These are phyloP conservation scores for Pythium sukuiense DNA, from an alignment of 352 stramenopile species.

Conservation along the genomic window DNA sequence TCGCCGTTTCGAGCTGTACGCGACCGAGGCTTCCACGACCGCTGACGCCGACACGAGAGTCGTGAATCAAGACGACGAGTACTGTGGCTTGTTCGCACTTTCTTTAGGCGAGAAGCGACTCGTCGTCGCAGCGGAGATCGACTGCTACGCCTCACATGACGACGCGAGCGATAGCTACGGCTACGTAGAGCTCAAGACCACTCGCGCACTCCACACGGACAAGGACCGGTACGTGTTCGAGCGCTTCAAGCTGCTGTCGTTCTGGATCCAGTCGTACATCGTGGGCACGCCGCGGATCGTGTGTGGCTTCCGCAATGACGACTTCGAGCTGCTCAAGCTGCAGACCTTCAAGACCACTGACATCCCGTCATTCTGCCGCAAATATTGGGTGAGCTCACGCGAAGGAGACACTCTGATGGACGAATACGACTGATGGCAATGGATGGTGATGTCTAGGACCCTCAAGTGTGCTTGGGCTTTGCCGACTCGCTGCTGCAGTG, in stretches of 20 bases:
- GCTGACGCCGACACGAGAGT: not conserved
- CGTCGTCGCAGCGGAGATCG: slow-evolving; percentile 63
- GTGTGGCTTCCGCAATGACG: slow-evolving; percentile 67
- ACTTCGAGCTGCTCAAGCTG: slow-evolving; percentile 60
- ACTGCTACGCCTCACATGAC: slow-evolving; percentile 50
- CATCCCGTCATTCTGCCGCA: slow-evolving; percentile 62
- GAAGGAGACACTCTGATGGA: no score
- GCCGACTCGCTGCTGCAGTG: slow-evolving; percentile 62
- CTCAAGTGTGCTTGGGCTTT: slow-evolving; percentile 69
- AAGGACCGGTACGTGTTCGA: slow-evolving; percentile 79
- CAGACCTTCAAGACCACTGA: slow-evolving; percentile 65
- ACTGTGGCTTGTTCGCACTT: slow-evolving; percentile 66
- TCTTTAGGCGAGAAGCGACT: slow-evolving; percentile 51
- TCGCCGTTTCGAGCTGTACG: slow-evolving; percentile 71
- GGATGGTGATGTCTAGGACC: slow-evolving; percentile 29
- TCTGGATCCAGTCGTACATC: slow-evolving; percentile 85
- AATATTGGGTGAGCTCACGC: slow-evolving; percentile 57
- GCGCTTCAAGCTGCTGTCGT: slow-evolving; percentile 76
- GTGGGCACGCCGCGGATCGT: slow-evolving; percentile 71
- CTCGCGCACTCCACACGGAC: slow-evolving; percentile 46
- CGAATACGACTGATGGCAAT: not conserved
- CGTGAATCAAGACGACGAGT: slow-evolving; percentile 70
- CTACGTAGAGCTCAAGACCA: slow-evolving; percentile 81
- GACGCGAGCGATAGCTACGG: slow-evolving; percentile 10
- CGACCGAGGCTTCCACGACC: slow-evolving; percentile 27